Evolutionary conservation across 257 asterid species (phyloP).

Genomic region (Plectranthus barbatus): DNA sequence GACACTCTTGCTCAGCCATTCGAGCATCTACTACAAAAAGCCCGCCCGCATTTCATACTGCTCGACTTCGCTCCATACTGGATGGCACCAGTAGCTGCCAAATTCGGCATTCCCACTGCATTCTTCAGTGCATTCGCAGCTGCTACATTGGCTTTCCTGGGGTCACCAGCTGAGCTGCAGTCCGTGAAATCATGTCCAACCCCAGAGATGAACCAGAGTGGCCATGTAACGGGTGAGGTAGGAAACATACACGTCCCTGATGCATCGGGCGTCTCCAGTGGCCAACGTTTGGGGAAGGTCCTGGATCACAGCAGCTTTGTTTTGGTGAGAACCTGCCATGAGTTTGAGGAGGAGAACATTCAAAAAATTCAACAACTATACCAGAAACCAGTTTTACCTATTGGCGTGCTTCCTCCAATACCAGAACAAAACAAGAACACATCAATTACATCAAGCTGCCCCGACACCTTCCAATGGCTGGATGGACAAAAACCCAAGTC

Average conservation of each 20-base stretch:
- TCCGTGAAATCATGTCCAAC: background rate
- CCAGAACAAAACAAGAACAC: background rate
- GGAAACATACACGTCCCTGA: constrained; percentile 18
- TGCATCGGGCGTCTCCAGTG: constrained; percentile 26
- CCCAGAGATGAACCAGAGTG: constrained; percentile 7
- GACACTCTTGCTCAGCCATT: constrained; percentile 25
- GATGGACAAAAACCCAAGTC: constrained; percentile 28
- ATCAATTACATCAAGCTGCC: background rate
- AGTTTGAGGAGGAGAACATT: constrained; percentile 34
- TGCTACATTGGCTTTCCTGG: constrained; percentile 30
- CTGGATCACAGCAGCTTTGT: constrained; percentile 25
- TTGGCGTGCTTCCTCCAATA: constrained; percentile 31
- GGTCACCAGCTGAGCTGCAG: constrained; percentile 21
- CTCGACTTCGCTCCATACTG: constrained; percentile 29
- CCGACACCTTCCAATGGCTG: constrained; percentile 23
- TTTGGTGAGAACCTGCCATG: constrained; percentile 27
- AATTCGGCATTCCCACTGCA: constrained; percentile 15
- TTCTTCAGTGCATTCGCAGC: constrained; percentile 32
- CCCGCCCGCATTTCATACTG: constrained; percentile 25
- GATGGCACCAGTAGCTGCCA: constrained; percentile 21
- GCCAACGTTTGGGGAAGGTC: constrained; percentile 28
- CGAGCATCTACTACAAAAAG: constrained; percentile 8
- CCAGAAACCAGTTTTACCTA: constrained; percentile 28
- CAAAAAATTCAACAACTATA: constrained; percentile 16
- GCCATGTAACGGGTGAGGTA: constrained; percentile 2